phyloP scores from a whole-genome alignment of 73 alveolate species.

The Paramecium octaurelia region DNA sequence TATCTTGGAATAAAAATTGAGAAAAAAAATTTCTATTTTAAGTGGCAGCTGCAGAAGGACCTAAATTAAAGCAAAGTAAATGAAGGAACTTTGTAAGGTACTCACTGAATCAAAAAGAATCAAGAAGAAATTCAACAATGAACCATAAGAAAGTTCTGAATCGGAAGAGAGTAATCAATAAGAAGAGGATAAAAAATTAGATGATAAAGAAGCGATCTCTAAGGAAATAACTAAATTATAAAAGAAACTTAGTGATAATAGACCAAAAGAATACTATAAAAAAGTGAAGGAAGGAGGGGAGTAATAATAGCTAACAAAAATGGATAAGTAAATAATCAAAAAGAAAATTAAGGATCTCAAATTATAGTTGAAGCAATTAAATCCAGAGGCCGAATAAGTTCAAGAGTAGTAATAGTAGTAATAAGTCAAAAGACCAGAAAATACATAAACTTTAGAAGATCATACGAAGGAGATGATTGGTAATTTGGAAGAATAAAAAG shows the following conservation, averaged over 20 bases:
- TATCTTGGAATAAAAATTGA: constrained; percentile 19
- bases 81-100: constrained; percentile 1
- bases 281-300: background rate
- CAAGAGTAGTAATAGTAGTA: background rate
- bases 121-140: background rate
- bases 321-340: background rate
- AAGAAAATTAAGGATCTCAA: background rate
- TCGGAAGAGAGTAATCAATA: background rate
- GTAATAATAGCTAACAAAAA: background rate
- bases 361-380: background rate
- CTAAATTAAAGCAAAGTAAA: background rate
- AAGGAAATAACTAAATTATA: background rate
- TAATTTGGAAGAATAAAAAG: background rate
- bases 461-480: constrained; percentile 22
- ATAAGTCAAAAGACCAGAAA: background rate
- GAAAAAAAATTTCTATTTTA: constrained; percentile 16
- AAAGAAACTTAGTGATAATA: background rate
- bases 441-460: background rate
- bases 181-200: background rate
- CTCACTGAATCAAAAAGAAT: background rate
- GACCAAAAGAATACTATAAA: constrained; percentile 39
- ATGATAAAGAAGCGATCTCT: background rate
- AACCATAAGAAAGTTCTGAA: background rate
- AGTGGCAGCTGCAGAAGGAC: constrained; percentile 26
- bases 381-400: background rate